Conservation (phyloP, 2,329 filamentous ascomycete species). For the Phaeosphaeriaceae sp. region DNA sequence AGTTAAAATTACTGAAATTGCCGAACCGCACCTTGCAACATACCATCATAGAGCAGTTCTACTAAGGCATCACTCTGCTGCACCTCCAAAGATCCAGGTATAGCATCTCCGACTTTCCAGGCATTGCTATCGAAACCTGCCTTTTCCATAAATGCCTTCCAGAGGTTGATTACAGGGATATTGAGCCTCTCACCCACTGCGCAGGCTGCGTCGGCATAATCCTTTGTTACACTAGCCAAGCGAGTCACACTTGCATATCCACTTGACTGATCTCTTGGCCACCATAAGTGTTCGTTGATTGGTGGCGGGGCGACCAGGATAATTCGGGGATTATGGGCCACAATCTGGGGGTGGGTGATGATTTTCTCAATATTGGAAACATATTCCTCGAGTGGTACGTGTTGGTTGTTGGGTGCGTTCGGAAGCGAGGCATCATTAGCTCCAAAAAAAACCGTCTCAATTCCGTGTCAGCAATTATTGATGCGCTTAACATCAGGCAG, state of each 20-base stretch:
- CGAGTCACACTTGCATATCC: slow-evolving; percentile 49
- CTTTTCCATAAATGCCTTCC: slow-evolving; percentile 75
- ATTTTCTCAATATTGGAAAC: slow-evolving; percentile 74
- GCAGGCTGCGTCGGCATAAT: slow-evolving; percentile 70
- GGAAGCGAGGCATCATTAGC: slow-evolving; percentile 86
- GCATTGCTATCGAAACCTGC: slow-evolving; percentile 57
- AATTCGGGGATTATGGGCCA: slow-evolving; percentile 73
- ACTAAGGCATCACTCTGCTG: slow-evolving; percentile 62
- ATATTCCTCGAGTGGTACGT: slow-evolving; percentile 79
- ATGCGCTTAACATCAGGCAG: background rate
- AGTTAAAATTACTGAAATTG: slow-evolving; percentile 4
- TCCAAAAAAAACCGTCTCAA: slow-evolving; percentile 78
- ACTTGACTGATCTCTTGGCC: slow-evolving; percentile 54
- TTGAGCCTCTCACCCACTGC: slow-evolving; percentile 63
- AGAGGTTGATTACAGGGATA: slow-evolving; percentile 77
- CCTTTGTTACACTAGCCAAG: slow-evolving; percentile 67
- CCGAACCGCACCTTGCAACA: slow-evolving; percentile 16
- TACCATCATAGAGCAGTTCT: slow-evolving; percentile 63
- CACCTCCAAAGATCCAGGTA: slow-evolving; percentile 65
- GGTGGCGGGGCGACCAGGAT: slow-evolving; percentile 84
- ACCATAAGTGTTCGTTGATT: slow-evolving; percentile 74
- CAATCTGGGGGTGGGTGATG: slow-evolving; percentile 72
- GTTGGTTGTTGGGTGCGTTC: slow-evolving; percentile 68
- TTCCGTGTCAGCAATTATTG: slow-evolving; percentile 11
- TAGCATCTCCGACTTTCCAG: slow-evolving; percentile 50